Conservation (phyloP, 108 stramenopile genomes). For the Cyclostephanos invisitatus region DNA sequence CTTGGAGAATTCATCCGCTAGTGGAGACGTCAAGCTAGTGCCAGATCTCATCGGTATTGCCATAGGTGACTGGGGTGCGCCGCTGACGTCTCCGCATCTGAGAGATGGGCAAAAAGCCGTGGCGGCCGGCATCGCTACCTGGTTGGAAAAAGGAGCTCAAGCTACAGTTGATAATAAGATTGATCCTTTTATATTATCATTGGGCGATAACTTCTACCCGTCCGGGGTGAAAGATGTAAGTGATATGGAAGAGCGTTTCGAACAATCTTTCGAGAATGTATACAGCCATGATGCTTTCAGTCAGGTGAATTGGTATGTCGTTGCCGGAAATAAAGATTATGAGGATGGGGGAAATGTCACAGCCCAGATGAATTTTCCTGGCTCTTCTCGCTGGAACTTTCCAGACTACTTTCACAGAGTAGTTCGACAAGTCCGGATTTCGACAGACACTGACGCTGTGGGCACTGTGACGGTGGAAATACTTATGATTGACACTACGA, state of each 20-base stretch:
- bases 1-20: neutral
- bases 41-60: slow-evolving; percentile 9
- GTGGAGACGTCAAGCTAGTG: neutral
- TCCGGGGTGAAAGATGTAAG: slow-evolving; percentile 14
- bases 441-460: too few relatives aligned
- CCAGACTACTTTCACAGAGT: slow-evolving; percentile 28
- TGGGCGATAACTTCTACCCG: slow-evolving; percentile 49
- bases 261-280: slow-evolving; percentile 25
- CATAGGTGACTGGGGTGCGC: slow-evolving; percentile 50
- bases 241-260: slow-evolving; percentile 22
- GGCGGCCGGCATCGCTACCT: slow-evolving; percentile 28
- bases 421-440: slow-evolving; percentile 7
- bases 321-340: slow-evolving; percentile 48
- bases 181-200: slow-evolving; percentile 28
- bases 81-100: slow-evolving; percentile 11
- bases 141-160: slow-evolving; percentile 7
- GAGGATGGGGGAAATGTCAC: slow-evolving; percentile 28
- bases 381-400: slow-evolving; percentile 14
- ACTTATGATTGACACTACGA: slow-evolving; percentile 37
- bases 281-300: slow-evolving; percentile 17
- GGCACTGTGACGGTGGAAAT: slow-evolving; percentile 14
- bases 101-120: slow-evolving; percentile 17
- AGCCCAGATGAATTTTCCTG: slow-evolving; percentile 22
- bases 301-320: slow-evolving; percentile 29
- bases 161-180: neutral